Conservation (phyloP, 2,329 filamentous ascomycete genomes). For the Sporothrix euskadiensis region DNA sequence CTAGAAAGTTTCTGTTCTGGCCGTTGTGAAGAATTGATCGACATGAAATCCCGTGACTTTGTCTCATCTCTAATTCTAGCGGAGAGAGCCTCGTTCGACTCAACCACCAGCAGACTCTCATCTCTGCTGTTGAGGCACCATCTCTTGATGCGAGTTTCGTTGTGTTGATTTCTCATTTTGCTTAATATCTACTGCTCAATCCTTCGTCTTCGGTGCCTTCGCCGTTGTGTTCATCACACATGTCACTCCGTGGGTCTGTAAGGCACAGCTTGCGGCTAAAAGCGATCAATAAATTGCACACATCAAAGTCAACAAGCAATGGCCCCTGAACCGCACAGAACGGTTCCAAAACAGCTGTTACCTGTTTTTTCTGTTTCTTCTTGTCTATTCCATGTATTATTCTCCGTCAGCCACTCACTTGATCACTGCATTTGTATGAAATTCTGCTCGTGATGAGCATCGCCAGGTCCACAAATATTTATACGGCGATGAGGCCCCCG, state of each 20-base stretch:
- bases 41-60: not conserved
- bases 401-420: not conserved
- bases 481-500: constrained; percentile 9
- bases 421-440: not conserved
- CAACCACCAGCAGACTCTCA: not conserved
- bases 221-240: not conserved
- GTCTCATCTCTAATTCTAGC: not conserved
- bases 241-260: not conserved
- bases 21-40: constrained; percentile 12
- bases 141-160: not conserved
- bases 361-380: constrained; percentile 5
- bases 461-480: constrained; percentile 3
- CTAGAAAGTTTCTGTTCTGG: not conserved
- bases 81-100: not conserved
- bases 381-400: not conserved
- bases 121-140: not conserved
- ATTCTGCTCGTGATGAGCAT: not conserved
- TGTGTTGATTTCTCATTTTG: not conserved
- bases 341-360: not conserved
- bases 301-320: not conserved
- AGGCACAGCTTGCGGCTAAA: constrained; percentile 7
- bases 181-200: not conserved
- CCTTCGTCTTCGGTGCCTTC: not conserved
- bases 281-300: not conserved
- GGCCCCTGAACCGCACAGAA: not conserved